Base-by-base conservation (phyloP, 1,139 yeast species). In the Trichomonascaceae sp. region DNA sequence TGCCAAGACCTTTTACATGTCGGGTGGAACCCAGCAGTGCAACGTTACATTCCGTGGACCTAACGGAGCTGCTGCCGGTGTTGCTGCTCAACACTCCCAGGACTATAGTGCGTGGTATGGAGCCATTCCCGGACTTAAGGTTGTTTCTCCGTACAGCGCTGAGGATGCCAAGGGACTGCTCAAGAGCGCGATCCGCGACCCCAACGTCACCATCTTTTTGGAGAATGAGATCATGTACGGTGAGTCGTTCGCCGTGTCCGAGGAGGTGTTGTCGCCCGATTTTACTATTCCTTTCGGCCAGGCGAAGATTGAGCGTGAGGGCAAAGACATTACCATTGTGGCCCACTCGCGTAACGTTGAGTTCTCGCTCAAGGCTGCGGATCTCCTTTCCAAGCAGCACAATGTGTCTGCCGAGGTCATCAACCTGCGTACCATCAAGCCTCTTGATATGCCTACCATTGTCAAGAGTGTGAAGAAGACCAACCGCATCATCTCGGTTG, bases 11-110 rank as follows among this genome's bases (percentile, higher is more conserved):
- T 82, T 76, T 64, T 89, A 89, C 68, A 89, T 89, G 99, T 81
- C 96, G 43, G 99, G 99, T 60, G 99, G 99, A 69, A 80, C 76
- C 45, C 96, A 87, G 65, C 87, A 87, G 43, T 87, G 96, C 69
- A 87, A 82, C 64, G 82, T 89, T 55, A 87, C 94, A 35, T 92
- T 92, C 72, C 79, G 98, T 65, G 98, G 98, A 54, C 97, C 98
- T 43, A 92, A 92, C 63, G 99, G 98, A 64, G 95, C 98, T 34
- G 96, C 98, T 50, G 96, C 96, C 32, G 97, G 98, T 72, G 98
- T 89, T 50, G 99, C 75, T 51, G 99, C 99, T 40, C 99, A 89
- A 65, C 99, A 89, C 67, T 89, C 98, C 28, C 99, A 89, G 67
- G 93, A 85, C 65, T 89, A 76, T 62, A 73, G 96, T 38, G 85